Base-by-base conservation (phyloP, 495 filamentous ascomycete genomes). In the Massariosphaeria phaeospora region DNA sequence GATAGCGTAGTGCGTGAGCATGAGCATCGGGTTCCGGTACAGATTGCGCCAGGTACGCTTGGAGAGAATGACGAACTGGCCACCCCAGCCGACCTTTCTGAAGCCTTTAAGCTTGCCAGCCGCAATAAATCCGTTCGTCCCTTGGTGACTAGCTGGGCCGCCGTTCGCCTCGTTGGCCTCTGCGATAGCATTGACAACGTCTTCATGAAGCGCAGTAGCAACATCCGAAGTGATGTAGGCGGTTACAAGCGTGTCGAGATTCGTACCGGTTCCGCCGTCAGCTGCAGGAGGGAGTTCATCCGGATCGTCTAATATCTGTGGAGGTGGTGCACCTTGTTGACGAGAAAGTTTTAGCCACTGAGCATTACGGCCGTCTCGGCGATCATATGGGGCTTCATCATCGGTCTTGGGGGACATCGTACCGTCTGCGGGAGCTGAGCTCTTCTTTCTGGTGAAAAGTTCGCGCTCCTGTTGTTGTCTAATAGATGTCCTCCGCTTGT, bases 1-100 rank as follows among this genome's bases (percentile, higher is more conserved):
- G 60, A 96, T 97, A n/a, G 91, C 91, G 68, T 99, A 99, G 73
- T 99, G 93, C 0, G 94, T 95, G 41, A 99, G 79, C 93, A 99
- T 99, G 39, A 99, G 73, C 83, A 96, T 90, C 15, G 93, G 93
- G 69, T 99, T 96, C 33, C 93, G 83, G 72, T 99, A 96, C 2
- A 99, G 82, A 63, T 99, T 99, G 55, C 84, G 86, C 94, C 94
- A 97, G 0, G 94, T 99, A 25, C 93, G 81, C 61, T 82, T 78
- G 6, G 89, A 94, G 21, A 99, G 76, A 61, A 99, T 95, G 26
- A 80, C 64, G 69, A 97, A 96, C 66, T 99, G 93, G 25, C 85
- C 76, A 10, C 77, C 48, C 52, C 84, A 82, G 20, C 94, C 82
- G 54, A 96, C 72, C 49, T 91, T 85, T 47, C 82, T 81, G 71